Percentiles rank a stretch among this genome's conserved stretches.
Conservation (phyloP, 208 protist species). For the Trypanosomatidae sp. region DNA sequence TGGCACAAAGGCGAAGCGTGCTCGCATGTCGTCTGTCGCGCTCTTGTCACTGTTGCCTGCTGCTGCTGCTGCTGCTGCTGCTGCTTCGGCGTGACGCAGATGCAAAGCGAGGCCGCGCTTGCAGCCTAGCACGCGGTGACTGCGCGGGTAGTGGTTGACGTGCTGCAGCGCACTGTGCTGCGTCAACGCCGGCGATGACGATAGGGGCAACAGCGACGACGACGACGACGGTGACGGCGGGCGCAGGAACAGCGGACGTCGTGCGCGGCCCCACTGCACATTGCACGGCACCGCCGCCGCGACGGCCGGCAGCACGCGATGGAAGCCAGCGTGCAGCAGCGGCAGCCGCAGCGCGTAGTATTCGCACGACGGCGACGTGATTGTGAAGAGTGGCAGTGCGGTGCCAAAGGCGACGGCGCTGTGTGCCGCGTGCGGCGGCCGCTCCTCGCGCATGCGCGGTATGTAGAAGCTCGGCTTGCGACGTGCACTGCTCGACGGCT, state of each 20-base stretch:
- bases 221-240: background rate
- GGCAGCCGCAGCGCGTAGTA: slow-evolving; percentile 93
- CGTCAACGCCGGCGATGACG: too few relatives aligned
- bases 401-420: slow-evolving; percentile 17
- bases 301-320: slow-evolving; percentile 16
- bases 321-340: slow-evolving; percentile 75
- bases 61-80: too few relatives aligned
- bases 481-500: slow-evolving; percentile 37
- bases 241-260: slow-evolving; percentile 9
- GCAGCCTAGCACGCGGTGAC: slow-evolving; percentile 66
- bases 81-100: slow-evolving; percentile 9
- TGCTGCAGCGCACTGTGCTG: too few relatives aligned
- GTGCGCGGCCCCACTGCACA: slow-evolving; percentile 63
- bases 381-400: slow-evolving; percentile 58
- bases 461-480: slow-evolving; percentile 71
- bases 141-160: slow-evolving; percentile 84
- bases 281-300: slow-evolving; percentile 31
- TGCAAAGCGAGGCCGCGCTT: slow-evolving; percentile 70
- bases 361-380: slow-evolving; percentile 82
- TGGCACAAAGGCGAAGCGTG: slow-evolving; percentile 61
- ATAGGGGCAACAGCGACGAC: background rate
- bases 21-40: too few relatives aligned
- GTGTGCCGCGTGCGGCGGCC: background rate
- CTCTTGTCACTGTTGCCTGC: too few relatives aligned
- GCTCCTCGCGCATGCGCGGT: slow-evolving; percentile 46